These are phyloP conservation scores for Metarhizium album DNA, from an alignment of 2,329 filamentous ascomycete genomes.

Conservation along the genomic window DNA sequence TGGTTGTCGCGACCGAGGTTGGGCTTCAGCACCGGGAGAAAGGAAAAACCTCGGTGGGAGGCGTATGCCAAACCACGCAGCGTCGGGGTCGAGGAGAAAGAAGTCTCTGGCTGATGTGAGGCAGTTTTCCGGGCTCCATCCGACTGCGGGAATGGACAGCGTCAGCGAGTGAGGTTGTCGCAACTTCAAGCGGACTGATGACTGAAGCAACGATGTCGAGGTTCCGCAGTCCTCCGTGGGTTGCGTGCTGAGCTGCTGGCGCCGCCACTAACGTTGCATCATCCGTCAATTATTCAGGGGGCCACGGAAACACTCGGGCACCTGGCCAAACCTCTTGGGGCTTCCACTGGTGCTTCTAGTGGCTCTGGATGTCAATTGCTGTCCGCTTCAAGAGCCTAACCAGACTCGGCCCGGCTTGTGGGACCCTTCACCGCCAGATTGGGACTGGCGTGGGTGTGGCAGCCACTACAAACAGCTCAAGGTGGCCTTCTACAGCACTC, in stretches of 20 bases:
- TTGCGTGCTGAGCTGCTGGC: background rate
- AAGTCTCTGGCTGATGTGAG: too few relatives aligned
- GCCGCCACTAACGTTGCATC: background rate
- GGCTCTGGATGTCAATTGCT: too few relatives aligned
- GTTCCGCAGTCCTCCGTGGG: background rate
- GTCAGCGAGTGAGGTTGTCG: too few relatives aligned
- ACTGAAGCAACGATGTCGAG: background rate
- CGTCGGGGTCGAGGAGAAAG: too few relatives aligned
- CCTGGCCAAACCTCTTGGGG: background rate
- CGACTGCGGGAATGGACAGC: background rate
- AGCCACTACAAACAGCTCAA: background rate
- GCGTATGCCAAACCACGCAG: background rate
- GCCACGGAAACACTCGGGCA: background rate
- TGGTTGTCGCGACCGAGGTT: slow-evolving; percentile 16
- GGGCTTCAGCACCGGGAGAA: background rate
- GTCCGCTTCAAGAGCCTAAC: too few relatives aligned
- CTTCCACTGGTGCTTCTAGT: too few relatives aligned
- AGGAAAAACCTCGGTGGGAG: background rate
- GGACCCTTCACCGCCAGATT: background rate
- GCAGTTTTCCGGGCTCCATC: too few relatives aligned
- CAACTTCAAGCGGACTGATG: background rate
- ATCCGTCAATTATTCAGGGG: too few relatives aligned
- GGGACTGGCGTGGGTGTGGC: background rate
- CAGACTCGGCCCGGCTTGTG: background rate
- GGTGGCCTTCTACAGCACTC: background rate